Evolutionary conservation across 108 stramenopile species (phyloP).

Genomic region (Cyclostephanos tholiformis): DNA sequence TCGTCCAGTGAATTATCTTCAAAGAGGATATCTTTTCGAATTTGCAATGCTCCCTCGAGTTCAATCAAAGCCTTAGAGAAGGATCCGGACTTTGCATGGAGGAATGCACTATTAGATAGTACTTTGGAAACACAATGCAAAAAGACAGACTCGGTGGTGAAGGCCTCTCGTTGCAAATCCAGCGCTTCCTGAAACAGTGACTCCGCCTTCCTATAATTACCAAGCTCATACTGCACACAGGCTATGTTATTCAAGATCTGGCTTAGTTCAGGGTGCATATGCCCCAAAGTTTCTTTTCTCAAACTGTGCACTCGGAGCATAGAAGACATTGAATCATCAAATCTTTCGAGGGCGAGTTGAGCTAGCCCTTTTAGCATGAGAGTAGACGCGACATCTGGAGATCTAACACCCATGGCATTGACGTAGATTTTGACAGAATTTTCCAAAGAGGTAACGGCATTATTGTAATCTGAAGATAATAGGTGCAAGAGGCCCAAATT

Average conservation of each 20-base stretch:
- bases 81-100: slow-evolving; percentile 42
- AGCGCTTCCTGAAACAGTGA: slow-evolving; percentile 42
- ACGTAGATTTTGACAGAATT: slow-evolving; percentile 32
- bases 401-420: slow-evolving; percentile 27
- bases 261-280: slow-evolving; percentile 23
- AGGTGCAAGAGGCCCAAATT: slow-evolving; percentile 39
- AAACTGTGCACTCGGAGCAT: slow-evolving; percentile 36
- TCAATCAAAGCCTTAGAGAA: slow-evolving; percentile 49
- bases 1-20: slow-evolving; percentile 27
- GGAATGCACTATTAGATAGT: slow-evolving; percentile 37
- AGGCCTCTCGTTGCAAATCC: slow-evolving; percentile 37
- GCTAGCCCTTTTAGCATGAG: slow-evolving; percentile 40
- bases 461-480: slow-evolving; percentile 21
- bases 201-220: slow-evolving; percentile 35
- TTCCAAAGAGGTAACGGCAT: slow-evolving; percentile 37
- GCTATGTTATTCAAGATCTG: slow-evolving; percentile 45
- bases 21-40: slow-evolving; percentile 36
- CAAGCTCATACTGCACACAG: slow-evolving; percentile 39
- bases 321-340: slow-evolving; percentile 40
- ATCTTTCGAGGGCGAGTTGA: slow-evolving; percentile 44
- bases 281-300: slow-evolving; percentile 31
- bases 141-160: slow-evolving; percentile 34
- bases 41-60: slow-evolving; percentile 49
- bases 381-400: slow-evolving; percentile 39
- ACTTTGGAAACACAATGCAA: slow-evolving; percentile 37